Percentiles rank a stretch among this genome's conserved stretches.
Conservation (phyloP, 371 early-diverging fungal species). For the Circinella minor region DNA sequence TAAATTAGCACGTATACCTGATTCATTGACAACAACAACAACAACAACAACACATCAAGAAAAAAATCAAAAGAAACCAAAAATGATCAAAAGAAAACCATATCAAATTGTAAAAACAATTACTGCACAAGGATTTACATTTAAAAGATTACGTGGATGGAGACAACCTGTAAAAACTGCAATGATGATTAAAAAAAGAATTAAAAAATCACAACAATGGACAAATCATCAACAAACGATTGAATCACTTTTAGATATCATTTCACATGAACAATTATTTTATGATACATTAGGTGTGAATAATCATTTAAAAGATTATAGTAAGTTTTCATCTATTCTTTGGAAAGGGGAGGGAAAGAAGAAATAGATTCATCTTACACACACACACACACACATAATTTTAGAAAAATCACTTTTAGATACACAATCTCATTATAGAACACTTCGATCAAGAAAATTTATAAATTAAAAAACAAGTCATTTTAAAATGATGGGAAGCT, state of each 20-base stretch:
- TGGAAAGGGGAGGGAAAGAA: neutral
- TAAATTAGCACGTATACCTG: neutral
- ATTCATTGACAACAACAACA: neutral
- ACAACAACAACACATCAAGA: too few relatives aligned
- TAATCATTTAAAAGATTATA: slow-evolving; percentile 12
- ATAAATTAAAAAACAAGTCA: too few relatives aligned
- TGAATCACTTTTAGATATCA: slow-evolving; percentile 6
- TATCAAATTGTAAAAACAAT: slow-evolving; percentile 16
- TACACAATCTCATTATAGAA: neutral
- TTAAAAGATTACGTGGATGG: slow-evolving; percentile 32
- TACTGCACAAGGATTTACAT: slow-evolving; percentile 11
- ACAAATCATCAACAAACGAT: slow-evolving; percentile 5
- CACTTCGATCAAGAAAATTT: neutral
- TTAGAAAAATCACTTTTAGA: neutral
- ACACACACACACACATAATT: neutral
- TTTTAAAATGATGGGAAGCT: too few relatives aligned
- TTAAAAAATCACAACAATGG: slow-evolving; percentile 21
- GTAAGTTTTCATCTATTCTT: slow-evolving; percentile 7
- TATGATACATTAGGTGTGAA: slow-evolving; percentile 1
- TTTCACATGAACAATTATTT: slow-evolving; percentile 16
- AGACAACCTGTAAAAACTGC: slow-evolving; percentile 26
- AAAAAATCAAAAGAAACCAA: neutral
- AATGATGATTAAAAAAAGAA: slow-evolving; percentile 31
- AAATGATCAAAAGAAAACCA: slow-evolving; percentile 17
- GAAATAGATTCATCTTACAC: too few relatives aligned